Base-by-base conservation (phyloP, 139 green algal species). In the Volvox africanus region DNA sequence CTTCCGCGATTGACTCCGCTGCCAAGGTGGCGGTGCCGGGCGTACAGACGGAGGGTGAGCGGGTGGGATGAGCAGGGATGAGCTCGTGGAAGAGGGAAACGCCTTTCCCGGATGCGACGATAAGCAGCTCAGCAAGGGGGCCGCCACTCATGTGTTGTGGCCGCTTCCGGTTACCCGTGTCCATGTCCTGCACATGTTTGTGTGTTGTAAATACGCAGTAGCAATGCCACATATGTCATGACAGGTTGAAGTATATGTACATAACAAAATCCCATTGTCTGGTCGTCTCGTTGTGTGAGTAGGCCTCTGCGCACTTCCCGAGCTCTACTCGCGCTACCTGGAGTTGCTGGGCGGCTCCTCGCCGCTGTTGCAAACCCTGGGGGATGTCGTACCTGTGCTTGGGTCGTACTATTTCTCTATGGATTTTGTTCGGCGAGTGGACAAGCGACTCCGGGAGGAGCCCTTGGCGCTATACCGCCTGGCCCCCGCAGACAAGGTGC, bases 401-500 rank as follows among this genome's bases (percentile, higher is more conserved):
- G 86, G 86, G n/a, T 37, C 75, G 69, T 90, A 78, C 75, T 90
- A 75, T 76, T 90, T 90, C 50, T 50, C 32, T 17, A 67, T 85
- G 55, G 73, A 75, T 22, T 84, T 61, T 13, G 55, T 90, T 24
- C 28, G 20, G 17, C 82, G 86, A 30, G 22, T 92, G 30, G 91
- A 94, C 14, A 55, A 68, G 24, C 32, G 50, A 50, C 89, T 94
- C 24, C 24, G 73, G n/a, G 24, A 80, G n/a, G 22, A 82, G 44
- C 89, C 92, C 0, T 13, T 94, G 89, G 79, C 88, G 36, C 19
- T 94, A 37, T 92, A 92, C 68, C 91, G 91, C 22, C 88, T 94
- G 65, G 71, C 88, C 16, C 91, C 91, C n/a, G 77, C 89, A 19
- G 88, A 87, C 35, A 91, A 86, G 88, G 61, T 91, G 30, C 65